Conservation (phyloP, 495 filamentous ascomycete species). For the Penicillium coffeae region DNA sequence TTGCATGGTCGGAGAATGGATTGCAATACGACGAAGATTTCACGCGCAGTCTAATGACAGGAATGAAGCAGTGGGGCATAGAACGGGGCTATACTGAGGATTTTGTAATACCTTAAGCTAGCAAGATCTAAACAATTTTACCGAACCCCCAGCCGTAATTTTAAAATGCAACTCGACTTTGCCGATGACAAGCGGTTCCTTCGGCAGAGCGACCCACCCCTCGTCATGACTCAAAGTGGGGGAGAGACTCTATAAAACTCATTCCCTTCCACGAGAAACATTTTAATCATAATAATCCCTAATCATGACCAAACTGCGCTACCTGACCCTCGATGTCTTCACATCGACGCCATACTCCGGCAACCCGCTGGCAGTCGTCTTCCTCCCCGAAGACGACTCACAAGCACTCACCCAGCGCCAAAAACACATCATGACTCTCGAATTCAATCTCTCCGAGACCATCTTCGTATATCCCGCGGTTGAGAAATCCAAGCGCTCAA, state of each 20-base stretch:
- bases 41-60: slow-evolving; percentile 23
- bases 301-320: slow-evolving; percentile 28
- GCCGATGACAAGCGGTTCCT: slow-evolving; percentile 1
- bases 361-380: slow-evolving; percentile 42
- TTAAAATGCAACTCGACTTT: no score
- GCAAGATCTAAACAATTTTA: no score
- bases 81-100: slow-evolving; percentile 13
- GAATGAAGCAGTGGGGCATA: slow-evolving; percentile 25
- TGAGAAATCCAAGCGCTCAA: slow-evolving; percentile 28
- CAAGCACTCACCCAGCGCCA: slow-evolving; percentile 31
- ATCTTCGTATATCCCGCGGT: slow-evolving; percentile 62
- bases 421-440: slow-evolving; percentile 56
- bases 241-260: slow-evolving; percentile 2
- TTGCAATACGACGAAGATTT: slow-evolving; percentile 29
- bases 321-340: slow-evolving; percentile 44
- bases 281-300: no score
- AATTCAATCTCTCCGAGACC: slow-evolving; percentile 85
- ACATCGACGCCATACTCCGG: slow-evolving; percentile 35
- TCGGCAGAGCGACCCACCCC: slow-evolving; percentile 6
- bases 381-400: slow-evolving; percentile 27
- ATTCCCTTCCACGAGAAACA: no score
- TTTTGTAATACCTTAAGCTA: slow-evolving; percentile 11
- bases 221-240: slow-evolving; percentile 3
- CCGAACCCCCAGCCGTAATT: background rate
- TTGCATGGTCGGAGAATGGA: slow-evolving; percentile 27